phyloP scores from a whole-genome alignment of 495 filamentous ascomycete genomes.

The Thermothielavioides terrestris region DNA sequence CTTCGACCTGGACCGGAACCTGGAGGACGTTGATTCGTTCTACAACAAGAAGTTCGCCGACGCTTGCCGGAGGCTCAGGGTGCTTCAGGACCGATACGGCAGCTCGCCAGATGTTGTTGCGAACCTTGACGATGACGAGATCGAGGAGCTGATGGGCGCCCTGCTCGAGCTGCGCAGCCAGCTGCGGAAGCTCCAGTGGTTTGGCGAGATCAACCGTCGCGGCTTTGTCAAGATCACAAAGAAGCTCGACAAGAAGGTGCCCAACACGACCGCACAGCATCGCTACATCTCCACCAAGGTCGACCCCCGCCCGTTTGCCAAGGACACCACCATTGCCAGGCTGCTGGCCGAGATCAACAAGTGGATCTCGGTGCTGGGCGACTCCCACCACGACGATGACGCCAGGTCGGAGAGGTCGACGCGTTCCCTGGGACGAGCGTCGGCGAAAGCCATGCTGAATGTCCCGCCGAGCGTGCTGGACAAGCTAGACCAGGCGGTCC shows the following conservation, averaged over 20 bases:
- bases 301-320: conserved; percentile 74
- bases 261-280: conserved; percentile 61
- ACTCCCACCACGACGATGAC: conserved; percentile 63
- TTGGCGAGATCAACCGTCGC: conserved; percentile 89
- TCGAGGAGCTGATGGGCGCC: conserved; percentile 79
- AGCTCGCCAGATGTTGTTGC: conserved; percentile 39
- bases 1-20: conserved; percentile 87
- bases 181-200: conserved; percentile 89
- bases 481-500: conserved; percentile 66
- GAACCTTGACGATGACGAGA: conserved; percentile 59
- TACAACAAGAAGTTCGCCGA: conserved; percentile 93
- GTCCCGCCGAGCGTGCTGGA: conserved; percentile 58
- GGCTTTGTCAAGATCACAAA: conserved; percentile 98
- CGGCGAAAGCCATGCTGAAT: conserved; percentile 61
- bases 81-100: conserved; percentile 80
- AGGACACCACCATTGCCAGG: conserved; percentile 54
- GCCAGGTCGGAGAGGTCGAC: conserved; percentile 60
- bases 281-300: conserved; percentile 83
- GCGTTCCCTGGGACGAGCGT: conserved; percentile 59
- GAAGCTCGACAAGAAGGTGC: conserved; percentile 89
- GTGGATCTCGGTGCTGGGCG: conserved; percentile 76
- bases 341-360: conserved; percentile 74
- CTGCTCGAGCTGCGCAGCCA: conserved; percentile 80
- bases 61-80: conserved; percentile 66
- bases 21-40: conserved; percentile 90